A percentile compares a stretch with the other conserved stretches of the same genome.
Evolutionary conservation across 805 yeast species (phyloP).

Genomic region (Maudiozyma bulderi): DNA sequence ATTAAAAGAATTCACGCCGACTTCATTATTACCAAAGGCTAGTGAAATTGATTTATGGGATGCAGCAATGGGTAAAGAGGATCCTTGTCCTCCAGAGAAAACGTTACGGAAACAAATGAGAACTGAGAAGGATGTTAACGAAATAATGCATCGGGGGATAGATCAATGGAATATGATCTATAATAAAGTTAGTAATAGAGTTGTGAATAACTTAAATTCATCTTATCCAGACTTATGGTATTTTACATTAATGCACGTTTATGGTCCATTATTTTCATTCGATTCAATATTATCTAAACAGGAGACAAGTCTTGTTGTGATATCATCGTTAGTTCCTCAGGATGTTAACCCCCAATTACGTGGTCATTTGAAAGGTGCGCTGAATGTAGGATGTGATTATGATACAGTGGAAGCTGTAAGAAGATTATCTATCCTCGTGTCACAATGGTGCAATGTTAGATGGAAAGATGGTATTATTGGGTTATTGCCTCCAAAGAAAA

Average conservation of each 20-base stretch:
- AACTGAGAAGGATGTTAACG: constrained; percentile 5
- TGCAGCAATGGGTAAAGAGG: constrained; percentile 16
- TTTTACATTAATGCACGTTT: constrained; percentile 61
- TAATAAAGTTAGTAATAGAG: constrained; percentile 61
- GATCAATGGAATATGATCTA: constrained; percentile 68
- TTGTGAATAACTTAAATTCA: constrained; percentile 52
- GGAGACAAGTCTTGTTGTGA: constrained; percentile 69
- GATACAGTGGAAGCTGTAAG: constrained; percentile 57
- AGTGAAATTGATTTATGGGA: constrained; percentile 18
- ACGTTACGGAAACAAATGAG: constrained; percentile 8
- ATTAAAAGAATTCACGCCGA: constrained; percentile 58
- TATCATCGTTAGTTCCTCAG: constrained; percentile 79
- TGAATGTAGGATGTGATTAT: constrained; percentile 61
- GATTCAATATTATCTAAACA: constrained; percentile 49
- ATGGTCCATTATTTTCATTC: constrained; percentile 67
- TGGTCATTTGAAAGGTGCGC: constrained; percentile 83
- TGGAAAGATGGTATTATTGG: constrained; percentile 39
- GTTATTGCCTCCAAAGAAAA: constrained; percentile 8
- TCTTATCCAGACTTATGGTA: constrained; percentile 85
- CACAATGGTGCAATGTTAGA: constrained; percentile 63
- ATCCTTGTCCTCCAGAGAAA: constrained; percentile 5
- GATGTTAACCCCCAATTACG: constrained; percentile 89
- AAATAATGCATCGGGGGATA: constrained; percentile 38
- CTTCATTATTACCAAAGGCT: constrained; percentile 23
- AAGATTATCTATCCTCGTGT: constrained; percentile 49